Evolutionary conservation across 257 asterid genomes (phyloP).

Genomic region (Leonotis leonurus): DNA sequence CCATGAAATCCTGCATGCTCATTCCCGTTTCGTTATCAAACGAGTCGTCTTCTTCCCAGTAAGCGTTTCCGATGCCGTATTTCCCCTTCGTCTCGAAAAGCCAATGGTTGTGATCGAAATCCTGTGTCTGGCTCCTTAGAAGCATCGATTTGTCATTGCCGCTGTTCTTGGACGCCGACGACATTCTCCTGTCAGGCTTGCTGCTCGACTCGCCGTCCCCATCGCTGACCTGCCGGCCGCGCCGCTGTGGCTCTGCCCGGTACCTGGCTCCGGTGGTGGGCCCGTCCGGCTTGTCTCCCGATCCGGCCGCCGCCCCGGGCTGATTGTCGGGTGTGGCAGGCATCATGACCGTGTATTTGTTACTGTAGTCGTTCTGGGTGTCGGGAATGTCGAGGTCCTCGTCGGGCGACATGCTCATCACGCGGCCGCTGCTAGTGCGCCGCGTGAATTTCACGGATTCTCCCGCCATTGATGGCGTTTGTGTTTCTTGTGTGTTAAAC

Average conservation of each 20-base stretch:
- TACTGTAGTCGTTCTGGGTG: slow-evolving; percentile 43
- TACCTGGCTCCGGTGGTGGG: slow-evolving; percentile 49
- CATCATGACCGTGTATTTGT: slow-evolving; percentile 74
- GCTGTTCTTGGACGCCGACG: slow-evolving; percentile 58
- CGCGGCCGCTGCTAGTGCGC: slow-evolving; percentile 67
- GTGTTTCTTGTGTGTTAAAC: not conserved
- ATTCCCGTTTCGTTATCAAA: slow-evolving; percentile 74
- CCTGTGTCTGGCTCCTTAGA: slow-evolving; percentile 79
- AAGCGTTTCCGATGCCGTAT: slow-evolving; percentile 91
- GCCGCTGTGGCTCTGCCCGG: slow-evolving; percentile 36
- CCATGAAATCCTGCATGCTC: slow-evolving; percentile 89
- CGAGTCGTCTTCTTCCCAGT: slow-evolving; percentile 73
- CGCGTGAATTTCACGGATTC: slow-evolving; percentile 53
- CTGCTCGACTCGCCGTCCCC: slow-evolving; percentile 22
- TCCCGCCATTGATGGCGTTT: slow-evolving; percentile 4
- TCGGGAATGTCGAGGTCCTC: slow-evolving; percentile 51
- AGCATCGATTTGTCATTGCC: slow-evolving; percentile 68
- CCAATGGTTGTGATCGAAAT: slow-evolving; percentile 92
- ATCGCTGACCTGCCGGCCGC: slow-evolving; percentile 23
- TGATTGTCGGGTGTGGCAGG: slow-evolving; percentile 95
- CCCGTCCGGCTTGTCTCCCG: slow-evolving; percentile 78
- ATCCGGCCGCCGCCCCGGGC: slow-evolving; percentile 38
- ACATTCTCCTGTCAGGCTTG: slow-evolving; percentile 64
- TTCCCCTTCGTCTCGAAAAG: slow-evolving; percentile 85
- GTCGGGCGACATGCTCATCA: slow-evolving; percentile 61